Conservation (phyloP, 345 rosid species). For the Orychophragmus violaceus region DNA sequence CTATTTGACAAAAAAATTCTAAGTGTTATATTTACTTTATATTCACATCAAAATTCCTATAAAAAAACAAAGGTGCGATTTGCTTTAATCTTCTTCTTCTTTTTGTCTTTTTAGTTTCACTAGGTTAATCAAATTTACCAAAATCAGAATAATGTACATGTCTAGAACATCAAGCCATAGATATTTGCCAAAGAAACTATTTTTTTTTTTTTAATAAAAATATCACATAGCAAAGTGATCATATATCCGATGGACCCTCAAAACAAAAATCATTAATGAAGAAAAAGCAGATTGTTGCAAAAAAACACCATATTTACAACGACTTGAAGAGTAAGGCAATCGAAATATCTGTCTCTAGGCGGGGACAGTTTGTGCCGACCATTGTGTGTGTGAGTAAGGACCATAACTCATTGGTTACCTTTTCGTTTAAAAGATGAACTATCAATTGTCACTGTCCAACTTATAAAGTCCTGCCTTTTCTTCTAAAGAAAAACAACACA, state of each 20-base stretch:
- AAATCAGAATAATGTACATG: neutral
- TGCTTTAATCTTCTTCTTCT: neutral
- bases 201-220: neutral
- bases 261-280: slow-evolving; percentile 23
- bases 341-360: slow-evolving; percentile 11
- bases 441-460: slow-evolving; percentile 19
- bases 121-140: neutral
- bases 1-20: too few species aligned
- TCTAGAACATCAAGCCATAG: neutral
- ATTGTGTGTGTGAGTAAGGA: slow-evolving; percentile 8
- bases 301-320: neutral
- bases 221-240: neutral
- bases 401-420: slow-evolving; percentile 20
- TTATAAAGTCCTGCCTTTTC: slow-evolving; percentile 1
- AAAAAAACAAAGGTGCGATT: neutral
- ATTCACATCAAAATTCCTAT: neutral
- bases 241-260: neutral
- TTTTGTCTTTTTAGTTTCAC: neutral
- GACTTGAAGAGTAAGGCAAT: slow-evolving; percentile 20
- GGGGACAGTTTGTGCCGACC: slow-evolving; percentile 33
- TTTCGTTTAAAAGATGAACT: neutral
- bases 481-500: neutral
- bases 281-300: slow-evolving; percentile 11
- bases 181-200: neutral
- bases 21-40: too few species aligned